A percentile compares a stretch with the other conserved stretches of the same genome.
Conservation (phyloP, 2,329 filamentous ascomycete species). For the Neonectria ditissima region DNA sequence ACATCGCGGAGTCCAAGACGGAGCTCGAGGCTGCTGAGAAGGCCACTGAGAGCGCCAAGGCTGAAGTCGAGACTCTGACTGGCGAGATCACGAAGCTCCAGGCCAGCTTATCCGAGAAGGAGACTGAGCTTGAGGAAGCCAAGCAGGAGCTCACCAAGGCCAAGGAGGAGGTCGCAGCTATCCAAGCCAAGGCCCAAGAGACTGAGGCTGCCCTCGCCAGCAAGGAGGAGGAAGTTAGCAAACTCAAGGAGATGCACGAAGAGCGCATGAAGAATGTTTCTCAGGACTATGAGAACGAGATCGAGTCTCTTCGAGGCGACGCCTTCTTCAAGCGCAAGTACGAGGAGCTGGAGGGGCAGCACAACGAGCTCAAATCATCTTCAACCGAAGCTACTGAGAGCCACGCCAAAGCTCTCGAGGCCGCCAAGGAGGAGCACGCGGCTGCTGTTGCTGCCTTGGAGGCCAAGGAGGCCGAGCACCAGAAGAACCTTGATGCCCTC, state of each 20-base stretch:
- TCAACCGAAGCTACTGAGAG: conserved; percentile 52
- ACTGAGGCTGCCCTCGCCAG: conserved; percentile 59
- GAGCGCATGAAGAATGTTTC: conserved; percentile 69
- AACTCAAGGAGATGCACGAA: conserved; percentile 67
- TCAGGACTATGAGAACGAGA: conserved; percentile 73
- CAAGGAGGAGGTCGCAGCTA: conserved; percentile 60
- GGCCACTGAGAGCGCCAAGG: conserved; percentile 56
- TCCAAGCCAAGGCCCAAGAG: conserved; percentile 62
- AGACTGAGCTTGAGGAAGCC: conserved; percentile 60
- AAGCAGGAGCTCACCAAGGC: conserved; percentile 55
- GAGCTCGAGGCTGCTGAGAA: conserved; percentile 62
- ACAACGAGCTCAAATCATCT: conserved; percentile 61
- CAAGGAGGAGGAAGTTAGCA: conserved; percentile 63
- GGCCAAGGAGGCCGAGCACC: conserved; percentile 64
- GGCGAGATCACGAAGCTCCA: conserved; percentile 54
- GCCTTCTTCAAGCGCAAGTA: conserved; percentile 74
- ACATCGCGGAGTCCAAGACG: conserved; percentile 63
- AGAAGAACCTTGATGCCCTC: conserved; percentile 66
- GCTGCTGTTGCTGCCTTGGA: conserved; percentile 61
- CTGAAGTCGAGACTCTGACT: conserved; percentile 59
- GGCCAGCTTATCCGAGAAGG: conserved; percentile 55
- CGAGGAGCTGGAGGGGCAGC: conserved; percentile 68
- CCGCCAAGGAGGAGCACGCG: conserved; percentile 58
- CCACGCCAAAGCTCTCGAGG: conserved; percentile 57
- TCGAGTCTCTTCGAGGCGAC: conserved; percentile 71